Percentiles rank a stretch among this genome's conserved stretches.
Conservation (phyloP, 805 yeast genomes). For the Yamadazyma insecticola region DNA sequence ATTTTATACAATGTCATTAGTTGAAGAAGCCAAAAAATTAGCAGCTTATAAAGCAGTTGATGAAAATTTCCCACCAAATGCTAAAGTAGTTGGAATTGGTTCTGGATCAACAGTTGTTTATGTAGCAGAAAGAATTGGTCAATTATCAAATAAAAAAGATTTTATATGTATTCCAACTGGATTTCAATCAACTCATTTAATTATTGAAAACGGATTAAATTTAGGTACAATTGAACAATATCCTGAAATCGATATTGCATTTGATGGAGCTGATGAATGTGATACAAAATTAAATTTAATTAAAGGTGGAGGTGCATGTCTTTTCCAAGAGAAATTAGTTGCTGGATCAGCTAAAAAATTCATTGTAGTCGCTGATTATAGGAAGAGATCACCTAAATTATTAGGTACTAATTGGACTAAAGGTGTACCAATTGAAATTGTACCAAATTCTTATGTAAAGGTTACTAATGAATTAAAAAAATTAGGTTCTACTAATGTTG, state of each 20-base stretch:
- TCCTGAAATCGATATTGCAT: slow-evolving; percentile 83
- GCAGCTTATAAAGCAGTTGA: slow-evolving; percentile 95
- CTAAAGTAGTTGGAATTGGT: slow-evolving; percentile 86
- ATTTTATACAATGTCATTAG: slow-evolving; percentile 15
- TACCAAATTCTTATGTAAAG: slow-evolving; percentile 80
- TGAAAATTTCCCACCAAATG: slow-evolving; percentile 65
- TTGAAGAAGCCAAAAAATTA: slow-evolving; percentile 80
- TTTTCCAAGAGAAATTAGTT: slow-evolving; percentile 92
- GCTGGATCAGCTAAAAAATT: slow-evolving; percentile 75
- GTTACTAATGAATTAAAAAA: slow-evolving; percentile 58
- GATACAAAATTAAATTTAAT: slow-evolving; percentile 75
- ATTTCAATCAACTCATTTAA: slow-evolving; percentile 86
- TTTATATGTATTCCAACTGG: slow-evolving; percentile 93
- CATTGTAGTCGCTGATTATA: slow-evolving; percentile 85
- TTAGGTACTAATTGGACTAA: slow-evolving; percentile 82
- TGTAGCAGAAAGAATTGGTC: slow-evolving; percentile 91
- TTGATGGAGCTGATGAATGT: slow-evolving; percentile 98
- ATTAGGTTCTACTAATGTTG: slow-evolving; percentile 62
- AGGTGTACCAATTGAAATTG: slow-evolving; percentile 95
- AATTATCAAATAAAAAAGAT: slow-evolving; percentile 45
- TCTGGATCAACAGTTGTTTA: slow-evolving; percentile 97
- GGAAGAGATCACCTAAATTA: slow-evolving; percentile 65
- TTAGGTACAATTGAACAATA: slow-evolving; percentile 82
- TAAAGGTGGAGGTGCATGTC: slow-evolving; percentile 99
- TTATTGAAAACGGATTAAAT: slow-evolving; percentile 71